Evolutionary conservation across 139 green algal genomes (phyloP), one percentile per base, ranked within the genome.

Genomic region (Deuterostichococcus epilithicus): DNA sequence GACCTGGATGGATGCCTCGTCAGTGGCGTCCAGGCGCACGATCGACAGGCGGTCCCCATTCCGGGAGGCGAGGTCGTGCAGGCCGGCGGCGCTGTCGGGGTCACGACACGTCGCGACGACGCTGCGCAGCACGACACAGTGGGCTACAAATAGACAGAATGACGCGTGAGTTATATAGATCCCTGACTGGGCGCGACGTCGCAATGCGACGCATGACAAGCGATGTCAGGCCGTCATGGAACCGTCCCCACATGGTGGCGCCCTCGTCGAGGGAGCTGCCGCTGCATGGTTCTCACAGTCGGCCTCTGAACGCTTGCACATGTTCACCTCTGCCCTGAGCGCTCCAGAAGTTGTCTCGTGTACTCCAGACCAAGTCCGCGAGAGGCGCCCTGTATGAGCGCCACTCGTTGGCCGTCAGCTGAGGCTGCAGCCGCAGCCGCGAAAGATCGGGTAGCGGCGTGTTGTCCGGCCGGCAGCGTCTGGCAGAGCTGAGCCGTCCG

Each of bases 281-380:
- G n/a, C n/a, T n/a, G n/a, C n/a, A n/a, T n/a, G n/a, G n/a, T n/a
- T n/a, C n/a, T n/a, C n/a, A n/a, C n/a, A n/a, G n/a, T n/a, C n/a
- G n/a, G n/a, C n/a, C n/a, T n/a, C n/a, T n/a, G n/a, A n/a, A n/a
- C 36, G 59, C 68, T 70, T 23, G 28, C 42, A 30, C 25, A 33
- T 1, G 5, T 39, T 0, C 36, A 58, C n/a, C 47, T 77, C 26
- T 81, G 72, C 26, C 70, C 69, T 3, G 73, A 45, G 1, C 82
- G 73, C 26, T 79, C 44, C 30, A 94, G 82, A 44, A 92, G 79
- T 75, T 92, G 88, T 0, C 80, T 66, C 1, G 88, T 86, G 72
- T 91, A 90, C 66, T 96, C 90, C 28, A 94, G 81, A 18, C 91
- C 91, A 5, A 96, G 76, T 26, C 91, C 91, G 32, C 90, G 72